Evolutionary conservation across 805 yeast species (phyloP), one percentile per base, ranked within the genome.

Genomic region (Wickerhamiella australiensis): DNA sequence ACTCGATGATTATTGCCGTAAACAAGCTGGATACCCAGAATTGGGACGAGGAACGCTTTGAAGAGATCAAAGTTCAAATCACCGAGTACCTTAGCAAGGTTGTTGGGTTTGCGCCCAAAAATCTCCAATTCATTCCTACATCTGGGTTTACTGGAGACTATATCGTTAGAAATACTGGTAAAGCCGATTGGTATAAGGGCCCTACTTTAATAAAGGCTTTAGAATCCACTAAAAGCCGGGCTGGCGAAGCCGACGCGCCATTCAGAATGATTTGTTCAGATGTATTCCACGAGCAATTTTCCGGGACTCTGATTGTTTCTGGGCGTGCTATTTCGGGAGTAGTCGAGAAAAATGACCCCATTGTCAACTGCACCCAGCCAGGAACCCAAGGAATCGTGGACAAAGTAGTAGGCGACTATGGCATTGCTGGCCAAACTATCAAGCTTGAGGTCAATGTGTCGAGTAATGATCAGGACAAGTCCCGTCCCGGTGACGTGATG

Each of bases 261-360:
- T 77, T 85, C 54, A 65, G 76, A 9, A 68, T 85, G 60, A 73
- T 82, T 1, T 73, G 82, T 3, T 72, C 78, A 50, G 94, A 87
- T 57, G 74, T 80, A 0, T 70, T 67, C 53, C 73, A 76, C 13
- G 68, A 74, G 9, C 68, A 68, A 35, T 71, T 73, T 26, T 75
- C 69, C 27, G 67, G 70, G 4, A 75, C 76, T 53, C 65, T 81
- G 25, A 65, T 71, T 1, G 65, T 84, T 7, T 65, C 73, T 27
- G 95, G 95, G 2, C 72, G 85, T 50, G 70, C 85, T 1, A 73
- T 76, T 46, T 67, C 79, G 12, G 96, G 96, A 1, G 61, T 70
- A 4, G 69, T 85, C 31, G 85, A 82, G 63, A 73, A 76, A 1
- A 92, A 88, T 21, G 86, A 85, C 59, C 70, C 80, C 0, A 68